Conservation (phyloP, 768 basidiomycete species). For the Phanerodontia chrysosporium region DNA sequence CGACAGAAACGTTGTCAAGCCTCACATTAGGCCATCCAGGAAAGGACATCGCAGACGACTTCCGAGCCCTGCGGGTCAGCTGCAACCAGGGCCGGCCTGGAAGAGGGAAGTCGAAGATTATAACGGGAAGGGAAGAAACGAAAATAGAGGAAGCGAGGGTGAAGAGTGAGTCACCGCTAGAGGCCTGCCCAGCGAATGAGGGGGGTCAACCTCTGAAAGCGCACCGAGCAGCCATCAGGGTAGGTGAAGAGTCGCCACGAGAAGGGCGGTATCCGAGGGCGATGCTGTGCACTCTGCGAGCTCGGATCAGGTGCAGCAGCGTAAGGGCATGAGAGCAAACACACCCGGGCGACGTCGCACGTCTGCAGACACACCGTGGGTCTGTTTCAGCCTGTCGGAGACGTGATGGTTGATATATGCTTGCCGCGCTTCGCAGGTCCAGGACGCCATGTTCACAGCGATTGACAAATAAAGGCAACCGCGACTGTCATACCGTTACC, state of each 20-base stretch:
- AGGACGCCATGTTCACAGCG: too few species aligned
- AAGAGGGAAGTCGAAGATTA: not conserved
- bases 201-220: not conserved
- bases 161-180: not conserved
- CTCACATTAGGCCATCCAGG: not conserved
- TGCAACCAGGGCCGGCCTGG: slow-evolving; percentile 8
- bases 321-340: not conserved
- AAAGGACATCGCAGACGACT: not conserved
- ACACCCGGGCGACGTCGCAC: too few species aligned
- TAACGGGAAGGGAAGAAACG: not conserved
- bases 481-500: too few species aligned
- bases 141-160: not conserved
- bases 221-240: not conserved
- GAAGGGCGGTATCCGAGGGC: not conserved
- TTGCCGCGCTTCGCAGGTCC: too few species aligned
- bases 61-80: not conserved
- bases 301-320: not conserved
- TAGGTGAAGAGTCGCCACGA: not conserved
- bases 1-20: not conserved
- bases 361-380: too few species aligned
- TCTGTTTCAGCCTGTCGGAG: too few species aligned
- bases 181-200: slow-evolving; percentile 12
- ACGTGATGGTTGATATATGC: too few species aligned
- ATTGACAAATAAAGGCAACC: too few species aligned
- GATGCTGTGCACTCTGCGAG: not conserved